Conservation (phyloP, 352 stramenopile species). For the Phytopythium ostracodes region DNA sequence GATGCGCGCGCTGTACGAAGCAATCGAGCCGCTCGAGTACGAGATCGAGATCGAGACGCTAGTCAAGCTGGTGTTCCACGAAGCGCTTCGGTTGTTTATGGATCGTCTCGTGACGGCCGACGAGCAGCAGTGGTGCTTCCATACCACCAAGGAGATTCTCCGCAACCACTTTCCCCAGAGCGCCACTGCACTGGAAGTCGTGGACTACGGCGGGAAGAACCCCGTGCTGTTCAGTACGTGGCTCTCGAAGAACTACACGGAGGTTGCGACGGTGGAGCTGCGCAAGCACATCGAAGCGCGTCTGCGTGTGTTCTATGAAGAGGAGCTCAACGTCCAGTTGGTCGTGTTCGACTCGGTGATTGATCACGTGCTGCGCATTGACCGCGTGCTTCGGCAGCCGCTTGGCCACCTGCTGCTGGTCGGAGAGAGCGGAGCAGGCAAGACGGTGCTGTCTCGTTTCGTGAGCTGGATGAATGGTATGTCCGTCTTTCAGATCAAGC, state of each 20-base stretch:
- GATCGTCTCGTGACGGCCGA: slow-evolving; percentile 97
- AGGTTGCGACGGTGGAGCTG: slow-evolving; percentile 91
- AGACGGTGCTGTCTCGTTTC: slow-evolving; percentile 99
- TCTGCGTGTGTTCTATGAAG: slow-evolving; percentile 99
- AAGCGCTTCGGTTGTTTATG: slow-evolving; percentile 98
- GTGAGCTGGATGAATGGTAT: slow-evolving; percentile 99
- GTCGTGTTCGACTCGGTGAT: slow-evolving; percentile 99
- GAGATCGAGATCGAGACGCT: slow-evolving; percentile 95
- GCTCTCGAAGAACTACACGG: slow-evolving; percentile 97
- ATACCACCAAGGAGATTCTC: slow-evolving; percentile 80
- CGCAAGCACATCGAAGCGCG: slow-evolving; percentile 96
- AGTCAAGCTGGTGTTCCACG: slow-evolving; percentile 97
- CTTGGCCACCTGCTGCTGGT: slow-evolving; percentile 98
- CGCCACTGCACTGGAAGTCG: slow-evolving; percentile 59
- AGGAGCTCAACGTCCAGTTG: slow-evolving; percentile 99
- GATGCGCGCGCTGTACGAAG: slow-evolving; percentile 98
- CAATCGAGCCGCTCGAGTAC: slow-evolving; percentile 94
- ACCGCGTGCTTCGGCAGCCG: slow-evolving; percentile 97
- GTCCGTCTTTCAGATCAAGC: slow-evolving; percentile 99
- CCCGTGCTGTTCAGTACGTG: slow-evolving; percentile 98
- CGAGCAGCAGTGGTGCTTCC: slow-evolving; percentile 96
- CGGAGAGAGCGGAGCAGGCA: slow-evolving; percentile 98
- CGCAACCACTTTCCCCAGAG: slow-evolving; percentile 82
- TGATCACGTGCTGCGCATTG: slow-evolving; percentile 98
- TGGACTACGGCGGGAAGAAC: slow-evolving; percentile 79